phyloP scores from a whole-genome alignment of 2,329 filamentous ascomycete genomes.

The Trichoderma simmonsii region DNA sequence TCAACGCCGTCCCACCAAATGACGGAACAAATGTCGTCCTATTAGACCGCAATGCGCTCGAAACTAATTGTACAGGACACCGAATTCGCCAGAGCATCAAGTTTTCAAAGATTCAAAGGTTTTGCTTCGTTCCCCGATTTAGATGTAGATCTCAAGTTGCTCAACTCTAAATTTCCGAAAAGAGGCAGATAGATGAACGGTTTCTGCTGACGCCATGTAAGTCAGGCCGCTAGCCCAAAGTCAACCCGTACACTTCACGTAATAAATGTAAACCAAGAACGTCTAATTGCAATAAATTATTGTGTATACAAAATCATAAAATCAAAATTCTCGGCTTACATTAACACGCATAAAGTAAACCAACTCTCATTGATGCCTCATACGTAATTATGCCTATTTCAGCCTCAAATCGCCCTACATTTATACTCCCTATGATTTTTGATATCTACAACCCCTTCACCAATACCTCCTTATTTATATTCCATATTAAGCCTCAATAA shows the following conservation, averaged over 20 bases:
- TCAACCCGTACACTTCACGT: background rate
- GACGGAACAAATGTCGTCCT: background rate
- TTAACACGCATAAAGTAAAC: background rate
- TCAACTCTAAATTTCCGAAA: background rate
- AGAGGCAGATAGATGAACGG: background rate
- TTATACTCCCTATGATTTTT: constrained; percentile 7
- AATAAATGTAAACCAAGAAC: background rate
- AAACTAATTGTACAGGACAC: background rate
- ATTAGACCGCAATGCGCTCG: background rate
- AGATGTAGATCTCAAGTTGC: background rate
- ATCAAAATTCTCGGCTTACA: background rate
- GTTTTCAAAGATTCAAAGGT: too few relatives aligned
- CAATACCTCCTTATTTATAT: background rate
- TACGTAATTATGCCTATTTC: background rate
- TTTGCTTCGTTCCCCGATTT: too few relatives aligned
- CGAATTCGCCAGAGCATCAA: background rate
- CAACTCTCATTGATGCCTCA: constrained; percentile 1
- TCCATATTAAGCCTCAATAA: constrained; percentile 4
- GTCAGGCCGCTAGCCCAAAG: background rate
- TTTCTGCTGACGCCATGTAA: background rate
- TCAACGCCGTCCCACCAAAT: background rate
- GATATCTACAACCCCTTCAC: constrained; percentile 13
- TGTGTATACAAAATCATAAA: background rate
- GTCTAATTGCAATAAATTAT: background rate
- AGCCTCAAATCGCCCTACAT: background rate